A percentile compares a stretch with the other conserved stretches of the same genome.
These are phyloP conservation scores for Wickerhamomyces rabaulensis DNA, from an alignment of 805 yeast species.

Conservation along the genomic window DNA sequence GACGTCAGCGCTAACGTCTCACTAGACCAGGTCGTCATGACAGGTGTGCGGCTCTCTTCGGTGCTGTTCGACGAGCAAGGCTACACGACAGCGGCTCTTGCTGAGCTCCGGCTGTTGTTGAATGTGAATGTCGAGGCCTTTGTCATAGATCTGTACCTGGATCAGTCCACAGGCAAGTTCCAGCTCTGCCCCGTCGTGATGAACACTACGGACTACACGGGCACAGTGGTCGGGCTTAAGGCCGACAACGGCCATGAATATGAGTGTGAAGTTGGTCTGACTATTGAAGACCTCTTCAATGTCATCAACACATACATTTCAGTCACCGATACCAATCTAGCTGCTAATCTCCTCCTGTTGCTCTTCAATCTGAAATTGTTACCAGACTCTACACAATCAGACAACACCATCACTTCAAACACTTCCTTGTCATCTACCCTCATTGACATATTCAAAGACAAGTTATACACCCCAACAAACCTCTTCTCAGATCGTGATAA, in stretches of 20 bases:
- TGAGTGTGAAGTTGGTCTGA: constrained; percentile 23
- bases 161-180: constrained; percentile 41
- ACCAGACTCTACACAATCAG: constrained; percentile 1
- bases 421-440: constrained; percentile 22
- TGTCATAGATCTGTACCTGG: constrained; percentile 53
- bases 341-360: constrained; percentile 39
- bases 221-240: constrained; percentile 6
- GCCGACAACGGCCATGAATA: constrained; percentile 5
- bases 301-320: constrained; percentile 30
- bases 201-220: constrained; percentile 15
- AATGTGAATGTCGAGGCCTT: constrained; percentile 41
- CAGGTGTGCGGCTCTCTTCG: constrained; percentile 34
- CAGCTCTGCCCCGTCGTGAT: constrained; percentile 52
- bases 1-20: constrained; percentile 37
- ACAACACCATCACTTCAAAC: constrained; percentile 11
- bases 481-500: constrained; percentile 17
- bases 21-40: constrained; percentile 32
- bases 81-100: constrained; percentile 28
- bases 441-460: constrained; percentile 10
- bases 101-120: constrained; percentile 28
- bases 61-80: constrained; percentile 29
- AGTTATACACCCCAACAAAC: constrained; percentile 27
- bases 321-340: constrained; percentile 40
- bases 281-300: constrained; percentile 22
- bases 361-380: constrained; percentile 30